These are phyloP conservation scores for Cynanchum wilfordii DNA, from an alignment of 257 asterid genomes.

Conservation along the genomic window DNA sequence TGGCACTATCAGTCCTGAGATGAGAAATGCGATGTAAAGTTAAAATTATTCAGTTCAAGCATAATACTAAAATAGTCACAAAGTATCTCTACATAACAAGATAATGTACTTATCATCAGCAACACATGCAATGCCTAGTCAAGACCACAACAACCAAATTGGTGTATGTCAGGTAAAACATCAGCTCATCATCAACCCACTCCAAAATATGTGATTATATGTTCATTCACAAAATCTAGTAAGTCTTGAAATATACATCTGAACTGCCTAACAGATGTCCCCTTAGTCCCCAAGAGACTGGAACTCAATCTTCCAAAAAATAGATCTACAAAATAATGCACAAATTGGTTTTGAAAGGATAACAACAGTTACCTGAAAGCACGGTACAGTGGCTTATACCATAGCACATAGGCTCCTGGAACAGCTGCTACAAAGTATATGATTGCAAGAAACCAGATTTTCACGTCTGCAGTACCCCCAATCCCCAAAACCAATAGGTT, in stretches of 20 bases:
- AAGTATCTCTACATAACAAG: not conserved
- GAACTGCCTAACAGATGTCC: not conserved
- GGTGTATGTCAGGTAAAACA: not conserved
- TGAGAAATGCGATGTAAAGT: conserved; percentile 15
- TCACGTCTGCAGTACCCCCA: conserved; percentile 26
- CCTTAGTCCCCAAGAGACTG: not conserved
- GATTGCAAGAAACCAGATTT: conserved; percentile 85
- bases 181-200: not conserved
- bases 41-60: not conserved
- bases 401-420: conserved; percentile 90
- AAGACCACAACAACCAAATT: not conserved
- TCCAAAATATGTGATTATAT: not conserved
- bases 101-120: not conserved
- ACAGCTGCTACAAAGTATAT: conserved; percentile 93
- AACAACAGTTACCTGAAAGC: conserved; percentile 62
- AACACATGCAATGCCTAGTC: not conserved
- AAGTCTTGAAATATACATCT: not conserved
- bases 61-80: not conserved
- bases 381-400: conserved; percentile 98
- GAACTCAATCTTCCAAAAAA: not conserved
- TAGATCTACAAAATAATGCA: not conserved
- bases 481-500: not conserved
- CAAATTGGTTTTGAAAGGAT: conserved; percentile 16
- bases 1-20: conserved; percentile 87
- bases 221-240: not conserved